A percentile compares a stretch with the other conserved stretches of the same genome.
Evolutionary conservation across 2,329 filamentous ascomycete species (phyloP).

Genomic region (Hymenoscyphus fructigenus): DNA sequence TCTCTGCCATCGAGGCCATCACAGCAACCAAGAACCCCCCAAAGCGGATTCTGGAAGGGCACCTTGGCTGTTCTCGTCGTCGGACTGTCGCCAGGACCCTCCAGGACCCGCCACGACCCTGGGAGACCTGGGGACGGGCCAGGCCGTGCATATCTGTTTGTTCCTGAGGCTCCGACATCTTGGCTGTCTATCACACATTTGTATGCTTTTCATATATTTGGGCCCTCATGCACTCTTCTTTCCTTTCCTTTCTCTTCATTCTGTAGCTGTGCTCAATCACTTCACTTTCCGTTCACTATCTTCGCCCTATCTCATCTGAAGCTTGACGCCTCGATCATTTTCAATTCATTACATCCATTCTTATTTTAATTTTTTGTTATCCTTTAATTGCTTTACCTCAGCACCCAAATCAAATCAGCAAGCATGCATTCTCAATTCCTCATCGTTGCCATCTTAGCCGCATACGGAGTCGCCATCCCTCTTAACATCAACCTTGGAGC

Average conservation of each 20-base stretch:
- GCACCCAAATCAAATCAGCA: not conserved
- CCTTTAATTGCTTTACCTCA: slow-evolving; percentile 3
- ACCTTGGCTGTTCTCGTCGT: not conserved
- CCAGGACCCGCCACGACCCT: not conserved
- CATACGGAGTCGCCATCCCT: slow-evolving; percentile 34
- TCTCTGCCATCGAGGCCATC: not conserved
- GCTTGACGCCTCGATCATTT: slow-evolving; percentile 31
- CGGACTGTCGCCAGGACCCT: not conserved
- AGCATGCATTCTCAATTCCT: slow-evolving; percentile 34
- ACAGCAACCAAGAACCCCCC: not conserved
- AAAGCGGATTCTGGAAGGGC: not conserved
- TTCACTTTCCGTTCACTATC: slow-evolving; percentile 19
- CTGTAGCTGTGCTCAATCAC: slow-evolving; percentile 32
- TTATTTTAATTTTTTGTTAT: not conserved
- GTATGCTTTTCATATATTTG: slow-evolving; percentile 29
- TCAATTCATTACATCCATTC: slow-evolving; percentile 18
- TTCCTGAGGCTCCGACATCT: slow-evolving; percentile 14
- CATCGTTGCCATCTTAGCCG: slow-evolving; percentile 35
- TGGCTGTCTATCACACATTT: slow-evolving; percentile 7
- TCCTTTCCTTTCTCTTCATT: slow-evolving; percentile 14
- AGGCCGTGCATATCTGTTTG: slow-evolving; percentile 18
- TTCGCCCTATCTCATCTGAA: slow-evolving; percentile 23
- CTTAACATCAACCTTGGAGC: slow-evolving; percentile 25
- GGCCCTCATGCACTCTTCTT: slow-evolving; percentile 18
- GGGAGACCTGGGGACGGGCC: slow-evolving; percentile 18